A percentile compares a stretch with the other conserved stretches of the same genome.
These are phyloP conservation scores for Chlorella vulgaris DNA, from an alignment of 139 green algal genomes.

Conservation along the genomic window DNA sequence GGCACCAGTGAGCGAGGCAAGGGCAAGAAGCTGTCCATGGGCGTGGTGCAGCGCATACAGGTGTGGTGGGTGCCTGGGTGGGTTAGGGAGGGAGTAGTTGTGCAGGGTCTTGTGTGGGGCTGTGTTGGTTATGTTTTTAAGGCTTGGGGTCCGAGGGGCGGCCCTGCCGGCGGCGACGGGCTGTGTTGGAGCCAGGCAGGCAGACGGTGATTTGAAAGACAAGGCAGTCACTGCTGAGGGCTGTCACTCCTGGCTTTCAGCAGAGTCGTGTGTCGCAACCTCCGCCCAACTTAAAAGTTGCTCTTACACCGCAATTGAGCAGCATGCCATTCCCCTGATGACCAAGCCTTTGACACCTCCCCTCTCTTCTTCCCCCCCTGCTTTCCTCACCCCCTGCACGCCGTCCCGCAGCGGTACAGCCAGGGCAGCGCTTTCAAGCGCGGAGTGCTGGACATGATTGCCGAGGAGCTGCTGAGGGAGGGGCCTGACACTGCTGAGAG, in stretches of 20 bases:
- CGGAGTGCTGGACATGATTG: slow-evolving; percentile 90
- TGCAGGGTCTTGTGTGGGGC: neutral
- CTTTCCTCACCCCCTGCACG: neutral
- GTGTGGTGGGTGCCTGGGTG: neutral
- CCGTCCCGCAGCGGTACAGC: slow-evolving; percentile 64
- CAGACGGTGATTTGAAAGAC: too few species aligned
- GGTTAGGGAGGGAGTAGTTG: neutral
- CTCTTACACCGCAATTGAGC: too few species aligned
- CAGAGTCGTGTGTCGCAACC: too few species aligned
- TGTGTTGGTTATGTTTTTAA: neutral
- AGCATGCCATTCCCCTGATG: too few species aligned
- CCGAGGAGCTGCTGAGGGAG: slow-evolving; percentile 76
- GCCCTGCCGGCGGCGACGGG: neutral
- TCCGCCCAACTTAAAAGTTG: too few species aligned
- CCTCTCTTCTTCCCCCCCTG: neutral
- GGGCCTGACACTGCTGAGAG: slow-evolving; percentile 4
- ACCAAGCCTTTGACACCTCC: neutral
- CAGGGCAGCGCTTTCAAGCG: slow-evolving; percentile 73
- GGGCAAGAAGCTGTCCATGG: slow-evolving; percentile 57
- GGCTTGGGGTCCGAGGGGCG: neutral
- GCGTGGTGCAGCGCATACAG: slow-evolving; percentile 83
- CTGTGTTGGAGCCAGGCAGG: too few species aligned
- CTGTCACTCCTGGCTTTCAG: too few species aligned
- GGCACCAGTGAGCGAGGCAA: slow-evolving; percentile 45
- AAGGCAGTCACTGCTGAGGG: too few species aligned